These are phyloP conservation scores for Misopates orontium DNA, from an alignment of 257 asterid species.

Conservation along the genomic window DNA sequence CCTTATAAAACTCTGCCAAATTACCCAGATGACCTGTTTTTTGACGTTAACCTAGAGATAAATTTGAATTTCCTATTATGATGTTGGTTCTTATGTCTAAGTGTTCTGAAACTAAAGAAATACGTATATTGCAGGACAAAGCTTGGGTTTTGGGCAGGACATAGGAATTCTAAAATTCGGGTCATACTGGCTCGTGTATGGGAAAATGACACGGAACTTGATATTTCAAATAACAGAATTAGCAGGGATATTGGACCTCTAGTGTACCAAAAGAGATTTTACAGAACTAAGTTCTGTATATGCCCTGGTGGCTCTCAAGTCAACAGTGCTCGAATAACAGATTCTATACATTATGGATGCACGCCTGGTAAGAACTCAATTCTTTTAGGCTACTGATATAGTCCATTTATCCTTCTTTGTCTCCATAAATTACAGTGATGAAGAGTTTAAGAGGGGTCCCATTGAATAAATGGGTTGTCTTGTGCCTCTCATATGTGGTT, in stretches of 20 bases:
- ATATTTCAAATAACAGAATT: slow-evolving; percentile 78
- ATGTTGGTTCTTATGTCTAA: not conserved
- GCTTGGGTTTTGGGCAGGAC: slow-evolving; percentile 99
- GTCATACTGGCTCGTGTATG: slow-evolving; percentile 89
- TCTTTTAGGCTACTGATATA: slow-evolving; percentile 16
- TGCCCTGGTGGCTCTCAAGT: slow-evolving; percentile 99
- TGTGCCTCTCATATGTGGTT: slow-evolving; percentile 4
- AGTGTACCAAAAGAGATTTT: slow-evolving; percentile 85
- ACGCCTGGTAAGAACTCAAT: slow-evolving; percentile 75
- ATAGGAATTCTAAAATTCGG: slow-evolving; percentile 89
- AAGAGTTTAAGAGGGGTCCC: slow-evolving; percentile 8
- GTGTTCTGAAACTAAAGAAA: slow-evolving; percentile 18
- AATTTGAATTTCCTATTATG: not conserved
- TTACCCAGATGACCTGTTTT: not conserved
- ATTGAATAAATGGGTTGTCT: not conserved
- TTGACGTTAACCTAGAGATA: not conserved
- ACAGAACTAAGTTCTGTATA: slow-evolving; percentile 86
- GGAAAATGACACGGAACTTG: slow-evolving; percentile 98
- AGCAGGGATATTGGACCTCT: slow-evolving; percentile 91
- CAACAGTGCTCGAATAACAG: slow-evolving; percentile 97
- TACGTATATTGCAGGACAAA: slow-evolving; percentile 64
- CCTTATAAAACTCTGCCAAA: not conserved
- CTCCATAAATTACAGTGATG: not conserved
- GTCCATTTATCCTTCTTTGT: not conserved
- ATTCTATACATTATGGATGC: slow-evolving; percentile 97